Conservation (phyloP, 768 basidiomycete species). For the Leccinellum albellum region DNA sequence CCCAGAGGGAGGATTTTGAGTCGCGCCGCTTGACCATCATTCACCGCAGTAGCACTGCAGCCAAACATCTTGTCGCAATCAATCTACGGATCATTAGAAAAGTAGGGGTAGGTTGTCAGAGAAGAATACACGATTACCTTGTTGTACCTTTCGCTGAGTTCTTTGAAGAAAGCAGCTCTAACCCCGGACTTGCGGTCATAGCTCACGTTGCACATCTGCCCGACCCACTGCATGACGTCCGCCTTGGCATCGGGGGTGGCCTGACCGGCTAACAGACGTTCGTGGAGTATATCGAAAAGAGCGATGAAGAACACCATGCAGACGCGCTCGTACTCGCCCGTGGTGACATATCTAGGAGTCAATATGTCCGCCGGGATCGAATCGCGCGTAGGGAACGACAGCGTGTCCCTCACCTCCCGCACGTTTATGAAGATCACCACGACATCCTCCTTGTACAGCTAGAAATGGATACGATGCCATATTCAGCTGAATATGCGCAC, state of each 20-base stretch:
- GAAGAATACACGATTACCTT: background rate
- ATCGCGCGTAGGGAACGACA: background rate
- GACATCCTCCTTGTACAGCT: background rate
- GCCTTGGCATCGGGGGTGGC: background rate
- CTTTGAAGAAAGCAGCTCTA: background rate
- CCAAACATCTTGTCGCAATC: background rate
- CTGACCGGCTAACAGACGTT: background rate
- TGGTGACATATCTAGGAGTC: background rate
- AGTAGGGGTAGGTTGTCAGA: background rate
- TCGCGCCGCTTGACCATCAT: background rate
- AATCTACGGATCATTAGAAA: background rate
- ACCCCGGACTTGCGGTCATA: background rate
- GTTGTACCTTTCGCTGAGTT: background rate
- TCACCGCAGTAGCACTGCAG: background rate
- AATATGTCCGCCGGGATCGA: background rate
- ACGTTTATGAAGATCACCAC: background rate
- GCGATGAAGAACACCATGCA: conserved; percentile 8
- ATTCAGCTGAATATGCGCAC: background rate
- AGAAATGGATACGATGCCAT: background rate
- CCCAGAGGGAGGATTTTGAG: background rate
- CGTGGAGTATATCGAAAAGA: conserved; percentile 4
- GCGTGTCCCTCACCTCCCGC: background rate
- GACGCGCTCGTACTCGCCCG: background rate
- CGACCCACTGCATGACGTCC: background rate
- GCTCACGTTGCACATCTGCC: background rate